phyloP scores from a whole-genome alignment of 1,139 yeast species.

The Ogataea hybrid region DNA sequence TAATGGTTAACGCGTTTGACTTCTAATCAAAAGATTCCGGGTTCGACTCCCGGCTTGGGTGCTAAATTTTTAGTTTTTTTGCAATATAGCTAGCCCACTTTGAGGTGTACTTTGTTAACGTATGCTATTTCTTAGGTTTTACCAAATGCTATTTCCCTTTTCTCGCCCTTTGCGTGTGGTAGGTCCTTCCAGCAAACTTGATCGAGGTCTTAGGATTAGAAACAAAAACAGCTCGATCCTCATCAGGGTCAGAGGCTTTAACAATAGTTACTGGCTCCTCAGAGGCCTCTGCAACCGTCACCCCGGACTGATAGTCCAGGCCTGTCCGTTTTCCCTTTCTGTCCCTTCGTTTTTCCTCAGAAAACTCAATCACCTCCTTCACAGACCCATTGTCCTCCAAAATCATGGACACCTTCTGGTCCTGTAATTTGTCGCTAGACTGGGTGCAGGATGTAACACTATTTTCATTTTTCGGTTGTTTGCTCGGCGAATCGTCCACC shows the following conservation, averaged over 20 bases:
- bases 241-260: background rate
- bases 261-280: too few species aligned
- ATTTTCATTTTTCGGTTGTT: background rate
- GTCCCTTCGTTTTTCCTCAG: background rate
- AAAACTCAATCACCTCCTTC: conserved; percentile 4
- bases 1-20: conserved; percentile 25
- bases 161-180: background rate
- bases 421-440: background rate
- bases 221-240: background rate
- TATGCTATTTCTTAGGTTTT: too few species aligned
- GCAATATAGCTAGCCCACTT: too few species aligned
- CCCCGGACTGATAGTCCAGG: too few species aligned
- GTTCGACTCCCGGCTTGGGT: conserved; percentile 25
- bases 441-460: too few species aligned
- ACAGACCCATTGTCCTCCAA: conserved; percentile 6
- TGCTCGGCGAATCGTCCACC: background rate
- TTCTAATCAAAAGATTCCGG: conserved; percentile 24
- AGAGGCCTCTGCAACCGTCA: too few species aligned
- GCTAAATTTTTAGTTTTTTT: conserved; percentile 2
- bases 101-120: too few species aligned
- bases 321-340: too few species aligned
- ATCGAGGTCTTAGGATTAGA: background rate
- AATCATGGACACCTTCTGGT: conserved; percentile 3
- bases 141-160: background rate
- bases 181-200: background rate